phyloP scores from a whole-genome alignment of 2,329 filamentous ascomycete species.

The Herpomyces periplanetae region DNA sequence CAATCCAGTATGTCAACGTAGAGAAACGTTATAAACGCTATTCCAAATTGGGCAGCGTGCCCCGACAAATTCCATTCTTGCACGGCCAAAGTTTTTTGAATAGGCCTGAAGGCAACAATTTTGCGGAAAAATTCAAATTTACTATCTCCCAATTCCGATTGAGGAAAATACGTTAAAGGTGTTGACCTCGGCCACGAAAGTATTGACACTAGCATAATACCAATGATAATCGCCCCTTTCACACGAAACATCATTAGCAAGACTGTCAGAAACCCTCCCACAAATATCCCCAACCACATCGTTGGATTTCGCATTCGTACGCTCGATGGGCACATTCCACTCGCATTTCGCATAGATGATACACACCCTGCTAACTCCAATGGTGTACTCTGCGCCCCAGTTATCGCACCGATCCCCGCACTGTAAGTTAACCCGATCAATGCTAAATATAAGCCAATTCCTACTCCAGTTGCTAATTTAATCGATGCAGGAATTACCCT shows the following conservation, averaged over 20 bases:
- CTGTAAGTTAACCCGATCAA: constrained; percentile 14
- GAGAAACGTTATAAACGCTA: constrained; percentile 54
- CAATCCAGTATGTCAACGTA: constrained; percentile 67
- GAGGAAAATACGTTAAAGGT: constrained; percentile 38
- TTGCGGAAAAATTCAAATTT: constrained; percentile 56
- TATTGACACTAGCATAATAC: constrained; percentile 45
- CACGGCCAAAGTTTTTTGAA: constrained; percentile 23
- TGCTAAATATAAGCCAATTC: constrained; percentile 22
- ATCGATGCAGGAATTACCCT: constrained; percentile 21
- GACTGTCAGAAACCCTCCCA: constrained; percentile 37
- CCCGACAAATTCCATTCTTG: constrained; percentile 30
- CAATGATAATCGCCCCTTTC: constrained; percentile 50
- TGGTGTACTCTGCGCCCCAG: constrained; percentile 14
- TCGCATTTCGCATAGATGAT: constrained; percentile 9
- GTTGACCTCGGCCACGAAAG: constrained; percentile 55
- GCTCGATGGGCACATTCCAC: constrained; percentile 20
- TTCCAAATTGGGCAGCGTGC: constrained; percentile 33
- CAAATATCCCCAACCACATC: constrained; percentile 66
- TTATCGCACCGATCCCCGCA: constrained; percentile 8
- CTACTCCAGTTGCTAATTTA: constrained; percentile 22
- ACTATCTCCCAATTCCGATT: constrained; percentile 23
- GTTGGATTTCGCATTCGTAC: constrained; percentile 45
- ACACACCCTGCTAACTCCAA: constrained; percentile 35
- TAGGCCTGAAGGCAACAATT: constrained; percentile 47
- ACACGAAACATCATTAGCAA: constrained; percentile 50